Evolutionary conservation across 768 basidiomycete genomes (phyloP).

Genomic region (Lentinula guzmanii): DNA sequence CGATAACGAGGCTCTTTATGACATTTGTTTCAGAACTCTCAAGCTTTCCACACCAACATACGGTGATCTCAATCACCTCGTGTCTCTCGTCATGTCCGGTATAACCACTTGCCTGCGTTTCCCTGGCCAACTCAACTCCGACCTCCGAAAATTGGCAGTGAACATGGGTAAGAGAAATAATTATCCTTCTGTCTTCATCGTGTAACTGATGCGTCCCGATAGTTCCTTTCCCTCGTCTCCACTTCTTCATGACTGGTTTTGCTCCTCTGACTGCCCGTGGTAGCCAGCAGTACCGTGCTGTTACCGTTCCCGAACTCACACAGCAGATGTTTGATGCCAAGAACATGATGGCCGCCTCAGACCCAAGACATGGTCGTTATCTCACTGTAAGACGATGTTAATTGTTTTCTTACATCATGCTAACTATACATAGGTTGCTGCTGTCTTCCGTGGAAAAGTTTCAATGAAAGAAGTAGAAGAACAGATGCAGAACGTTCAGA

Average conservation of each 20-base stretch:
- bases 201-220: conserved; percentile 3
- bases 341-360: conserved; percentile 99
- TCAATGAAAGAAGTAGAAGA: conserved; percentile 99
- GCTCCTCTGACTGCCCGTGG: conserved; percentile 93
- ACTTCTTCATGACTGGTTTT: conserved; percentile 98
- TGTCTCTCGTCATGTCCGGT: conserved; percentile 97
- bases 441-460: conserved; percentile 98
- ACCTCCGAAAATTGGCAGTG: conserved; percentile 95
- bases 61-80: conserved; percentile 96
- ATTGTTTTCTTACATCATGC: neutral
- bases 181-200: neutral
- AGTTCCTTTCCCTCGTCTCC: conserved; percentile 99
- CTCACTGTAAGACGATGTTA: conserved; percentile 61
- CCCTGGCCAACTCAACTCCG: conserved; percentile 99
- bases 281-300: conserved; percentile 92
- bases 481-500: conserved; percentile 96
- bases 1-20: conserved; percentile 98
- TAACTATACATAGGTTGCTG: conserved; percentile 56
- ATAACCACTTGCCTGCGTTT: conserved; percentile 98
- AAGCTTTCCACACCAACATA: conserved; percentile 95
- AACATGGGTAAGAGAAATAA: conserved; percentile 78
- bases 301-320: conserved; percentile 95
- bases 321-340: conserved; percentile 99
- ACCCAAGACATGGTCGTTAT: conserved; percentile 96
- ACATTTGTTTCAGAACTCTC: conserved; percentile 97